Evolutionary conservation across 352 stramenopile species (phyloP), one percentile per base, ranked within the genome.

Genomic region (Globisporangium middletonii): DNA sequence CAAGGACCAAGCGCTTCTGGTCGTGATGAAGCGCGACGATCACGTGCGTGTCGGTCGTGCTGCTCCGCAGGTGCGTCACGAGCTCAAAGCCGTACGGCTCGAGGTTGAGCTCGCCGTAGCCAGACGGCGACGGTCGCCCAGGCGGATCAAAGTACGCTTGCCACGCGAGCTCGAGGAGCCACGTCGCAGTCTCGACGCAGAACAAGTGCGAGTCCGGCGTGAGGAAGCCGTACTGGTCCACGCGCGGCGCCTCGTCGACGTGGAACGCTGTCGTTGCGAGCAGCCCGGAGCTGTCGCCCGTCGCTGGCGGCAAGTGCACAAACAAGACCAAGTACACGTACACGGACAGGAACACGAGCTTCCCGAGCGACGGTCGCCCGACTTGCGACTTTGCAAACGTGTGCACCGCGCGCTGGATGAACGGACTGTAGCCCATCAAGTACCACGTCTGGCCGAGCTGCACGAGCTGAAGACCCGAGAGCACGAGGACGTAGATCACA

Each of bases 131-230:
- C 26, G 81, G 77, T 9, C 78, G 84, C 5, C 86, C 87, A 19
- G 74, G 63, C 9, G 85, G 84, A 42, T 96, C 87, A 49, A 94
- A 94, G 65, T 96, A 96, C 18, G 85, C 82, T 60, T 96, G 85
- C 69, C 82, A 94, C 26, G 87, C 79, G 9, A 95, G 59, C 52
- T 96, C 85, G 27, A 95, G 60, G 26, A 96, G 52, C 80, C 80
- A 93, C 30, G 72, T 72, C 16, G 87, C 78, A 2, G 87, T 92
- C 69, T 96, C 83, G 28, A 96, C 83, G 54, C 87, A 96, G 61
- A 96, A 95, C 13, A 95, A 63, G 57, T 88, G 85, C 9, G 79
- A 87, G 49, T 91, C 75, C 2, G 82, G 66, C 4, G 77, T 76
- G 2, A 88, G 60, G 38, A 86, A 88, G 30, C 78, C 77, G 19